Base-by-base conservation (phyloP, 495 filamentous ascomycete species). In the Talaromyces adpressus region DNA sequence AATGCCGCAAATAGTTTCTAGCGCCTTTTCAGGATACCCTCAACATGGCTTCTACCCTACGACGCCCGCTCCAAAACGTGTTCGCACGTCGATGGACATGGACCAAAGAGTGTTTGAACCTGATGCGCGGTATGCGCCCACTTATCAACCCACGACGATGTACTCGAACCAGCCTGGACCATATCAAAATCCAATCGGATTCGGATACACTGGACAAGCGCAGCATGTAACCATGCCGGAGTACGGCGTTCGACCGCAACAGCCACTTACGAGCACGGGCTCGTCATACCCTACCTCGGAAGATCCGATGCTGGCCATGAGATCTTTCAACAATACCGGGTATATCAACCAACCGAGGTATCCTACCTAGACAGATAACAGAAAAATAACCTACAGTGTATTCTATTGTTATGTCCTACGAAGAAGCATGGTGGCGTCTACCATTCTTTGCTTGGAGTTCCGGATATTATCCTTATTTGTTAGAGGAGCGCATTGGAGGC, bases 1-100 rank as follows among this genome's bases (percentile, higher is more conserved):
- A 7, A 72, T 79, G n/a, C 47, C 60, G 18, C 76, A 75, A 41
- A 77, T 80, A 49, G 27, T 61, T 20, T 12, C 25, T 6, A 52
- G 47, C 30, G 66, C 68, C 6, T 77, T 71, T 59, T 62, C 67
- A n/a, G 72, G 73, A 2, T 81, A 81, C 65, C 73, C 76, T 18
- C 59, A 73, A 20, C 39, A 72, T 34, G 65, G 62, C 63, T 79
- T 77, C 57, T 69, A 70, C 14, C 68, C 63, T 29, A 71, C 77
- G 16, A 69, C 72, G 52, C 54, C 39, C 3, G 39, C 60, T 34
- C 29, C 60, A 7, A 81, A 81, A 61, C 77, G 78, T 23, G 70
- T 75, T 59, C 76, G 78, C 11, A 79, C 78, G n/a, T 79, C 78
- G 14, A 69, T 78, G n/a, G 78, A 81, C 52, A 75, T 74, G 66